Percentiles rank a stretch among this genome's conserved stretches.
phyloP scores from a whole-genome alignment of 768 basidiomycete genomes.

The Panellus pusillus region DNA sequence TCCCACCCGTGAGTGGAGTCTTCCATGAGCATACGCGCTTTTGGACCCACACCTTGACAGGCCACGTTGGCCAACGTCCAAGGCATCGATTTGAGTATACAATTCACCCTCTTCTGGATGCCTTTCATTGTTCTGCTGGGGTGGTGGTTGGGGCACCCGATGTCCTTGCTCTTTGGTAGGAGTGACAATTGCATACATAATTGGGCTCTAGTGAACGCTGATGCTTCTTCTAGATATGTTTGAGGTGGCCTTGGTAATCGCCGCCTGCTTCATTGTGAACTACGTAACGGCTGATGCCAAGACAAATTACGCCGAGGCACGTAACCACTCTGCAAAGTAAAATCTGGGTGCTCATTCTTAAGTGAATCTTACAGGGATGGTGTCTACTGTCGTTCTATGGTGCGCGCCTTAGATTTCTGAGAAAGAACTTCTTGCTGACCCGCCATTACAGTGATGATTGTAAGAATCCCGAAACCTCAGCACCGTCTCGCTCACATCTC shows the following conservation, averaged over 20 bases:
- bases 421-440: neutral
- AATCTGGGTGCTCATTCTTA: too few relatives aligned
- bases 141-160: constrained; percentile 64
- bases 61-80: constrained; percentile 62
- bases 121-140: constrained; percentile 67
- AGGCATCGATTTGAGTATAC: constrained; percentile 76
- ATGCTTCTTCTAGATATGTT: constrained; percentile 53
- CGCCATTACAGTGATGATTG: constrained; percentile 11
- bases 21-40: constrained; percentile 25
- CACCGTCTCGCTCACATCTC: neutral
- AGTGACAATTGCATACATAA: neutral
- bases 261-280: constrained; percentile 74
- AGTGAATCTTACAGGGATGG: constrained; percentile 36
- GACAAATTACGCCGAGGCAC: constrained; percentile 70
- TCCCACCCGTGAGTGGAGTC: constrained; percentile 41
- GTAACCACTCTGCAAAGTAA: too few relatives aligned
- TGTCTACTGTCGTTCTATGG: constrained; percentile 66
- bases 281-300: constrained; percentile 72
- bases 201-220: neutral
- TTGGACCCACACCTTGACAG: neutral
- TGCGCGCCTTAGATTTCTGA: constrained; percentile 50
- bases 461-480: neutral
- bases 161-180: constrained; percentile 69
- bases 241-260: constrained; percentile 64
- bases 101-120: constrained; percentile 80